Evolutionary conservation across 177 flowering plant genomes (phyloP), one percentile per base, ranked within the genome.

Genomic region (Vitis hybrid): DNA sequence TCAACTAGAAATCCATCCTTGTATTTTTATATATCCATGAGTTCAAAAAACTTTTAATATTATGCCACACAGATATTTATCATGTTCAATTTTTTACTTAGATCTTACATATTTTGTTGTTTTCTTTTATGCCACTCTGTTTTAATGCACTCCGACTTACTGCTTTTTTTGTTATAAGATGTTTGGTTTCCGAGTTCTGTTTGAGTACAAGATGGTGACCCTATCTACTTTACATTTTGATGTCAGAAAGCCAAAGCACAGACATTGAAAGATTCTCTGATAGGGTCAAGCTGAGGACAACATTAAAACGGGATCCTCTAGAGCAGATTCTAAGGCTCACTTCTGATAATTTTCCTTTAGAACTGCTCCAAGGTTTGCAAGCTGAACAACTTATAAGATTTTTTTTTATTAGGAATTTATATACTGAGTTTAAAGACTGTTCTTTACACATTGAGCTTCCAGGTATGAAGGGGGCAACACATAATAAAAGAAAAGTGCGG

Each of bases 221-320:
- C 40, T 23, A 9, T 63, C 11, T 49, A 60, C 52, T 64, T 64
- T n/a, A 21, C 2, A 55, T 12, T 73, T 2, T 74, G 51, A 15
- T 75, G 18, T 58, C 69, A 79, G 83, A 73, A 66, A 75, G 56
- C 66, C 58, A 76, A 54, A 64, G 52, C 14, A 40, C 21, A 6
- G 87, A 84, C 15, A 76, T 82, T 56, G 83, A 82, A 68, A 74
- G 80, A 21, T 82, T 34, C 68, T 84, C 83, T 55, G 82, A 80
- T 52, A 64, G 68, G 65, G 58, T 11, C 34, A 82, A 78, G 69
- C 70, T 19, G 40, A 79, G 48, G 55, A 57, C 15, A 14, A 59
- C 21, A 64, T 8, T 63, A 30, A 70, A 34, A 54, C 74, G 76
- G 34, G 68, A 74, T 70, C 68, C 74, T 52, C 70, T 80, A 55